Evolutionary conservation across 2,329 filamentous ascomycete genomes (phyloP), one percentile per base, ranked within the genome.

Genomic region (Periconia macrospinosa): DNA sequence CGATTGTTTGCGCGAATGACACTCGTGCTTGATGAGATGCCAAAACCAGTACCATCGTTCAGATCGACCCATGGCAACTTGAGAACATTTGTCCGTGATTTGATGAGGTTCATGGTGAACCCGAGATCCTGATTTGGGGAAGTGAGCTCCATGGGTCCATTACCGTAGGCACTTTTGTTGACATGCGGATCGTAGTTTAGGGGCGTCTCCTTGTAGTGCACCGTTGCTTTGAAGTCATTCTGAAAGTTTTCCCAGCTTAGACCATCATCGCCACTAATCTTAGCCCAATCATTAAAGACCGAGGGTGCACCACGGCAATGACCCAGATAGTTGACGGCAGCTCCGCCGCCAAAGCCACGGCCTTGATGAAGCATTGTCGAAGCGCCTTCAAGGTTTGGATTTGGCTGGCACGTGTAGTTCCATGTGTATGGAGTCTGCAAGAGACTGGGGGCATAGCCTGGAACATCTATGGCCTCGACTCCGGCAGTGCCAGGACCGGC

Each of bases 81-180:
- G 33, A 47, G 33, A 13, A 20, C 45, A 7, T 17, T 18, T 30
- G 27, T 35, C 33, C 27, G 18, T 18, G 45, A 18, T 17, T 35
- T 47, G 20, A 40, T 40, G 27, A 47, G 33, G 13, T 20, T 20
- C 13, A 47, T 23, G 27, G n/a, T 27, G 45, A 47, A 47, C 20
- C 45, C 45, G 13, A 30, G 27, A 23, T 35, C n/a, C 14, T 15
- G 20, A n/a, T 30, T 47, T 10, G 45, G 27, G 18, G 20, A 30
- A 47, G 20, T 47, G 27, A 71, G 57, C 35, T 55, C 54, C 30
- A 55, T 17, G n/a, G 47, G 48, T 17, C 42, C 47, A 30, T 54
- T 14, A 18, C 47, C 52, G 33, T 41, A 47, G 14, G 46, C 46
- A 27, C 3, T 8, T 11, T 19, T 49, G 23, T 53, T 45, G 9